A percentile compares a stretch with the other conserved stretches of the same genome.
These are phyloP conservation scores for Spencermartinsiella europaea DNA, from an alignment of 805 yeast species.

Conservation along the genomic window DNA sequence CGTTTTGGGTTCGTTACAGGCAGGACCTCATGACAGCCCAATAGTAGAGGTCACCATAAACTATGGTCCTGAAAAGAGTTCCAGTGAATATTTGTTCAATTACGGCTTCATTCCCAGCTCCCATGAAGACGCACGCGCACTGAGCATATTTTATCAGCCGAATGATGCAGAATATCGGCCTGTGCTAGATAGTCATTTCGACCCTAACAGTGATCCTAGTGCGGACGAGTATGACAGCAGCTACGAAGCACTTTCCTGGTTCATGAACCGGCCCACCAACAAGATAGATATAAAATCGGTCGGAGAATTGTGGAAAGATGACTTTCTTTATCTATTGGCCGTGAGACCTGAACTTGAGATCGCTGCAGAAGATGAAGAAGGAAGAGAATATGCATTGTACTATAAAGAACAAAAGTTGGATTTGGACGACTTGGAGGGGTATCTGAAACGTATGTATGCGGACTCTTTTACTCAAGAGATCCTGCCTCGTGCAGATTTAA, in stretches of 20 bases:
- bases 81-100: conserved; percentile 35
- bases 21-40: conserved; percentile 4
- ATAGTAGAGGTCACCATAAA: conserved; percentile 31
- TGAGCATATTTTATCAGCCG: conserved; percentile 20
- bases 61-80: conserved; percentile 33
- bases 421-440: conserved; percentile 15
- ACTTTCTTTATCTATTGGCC: conserved; percentile 24
- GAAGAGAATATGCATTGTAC: conserved; percentile 19
- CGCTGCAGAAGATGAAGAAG: conserved; percentile 8
- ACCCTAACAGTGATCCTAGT: background rate
- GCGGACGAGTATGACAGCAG: conserved; percentile 10
- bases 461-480: conserved; percentile 2
- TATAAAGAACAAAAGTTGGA: conserved; percentile 19
- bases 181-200: background rate
- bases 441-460: conserved; percentile 5
- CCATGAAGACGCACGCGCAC: conserved; percentile 9
- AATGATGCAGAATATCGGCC: conserved; percentile 6
- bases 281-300: conserved; percentile 10
- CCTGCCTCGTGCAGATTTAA: conserved; percentile 6
- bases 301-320: conserved; percentile 19
- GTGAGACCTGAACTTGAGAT: conserved; percentile 4
- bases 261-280: conserved; percentile 18
- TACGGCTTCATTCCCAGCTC: conserved; percentile 36
- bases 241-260: conserved; percentile 23
- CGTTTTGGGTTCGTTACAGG: conserved; percentile 12